Conservation (phyloP, 2,329 filamentous ascomycete genomes). For the Sporothrix mexicana region DNA sequence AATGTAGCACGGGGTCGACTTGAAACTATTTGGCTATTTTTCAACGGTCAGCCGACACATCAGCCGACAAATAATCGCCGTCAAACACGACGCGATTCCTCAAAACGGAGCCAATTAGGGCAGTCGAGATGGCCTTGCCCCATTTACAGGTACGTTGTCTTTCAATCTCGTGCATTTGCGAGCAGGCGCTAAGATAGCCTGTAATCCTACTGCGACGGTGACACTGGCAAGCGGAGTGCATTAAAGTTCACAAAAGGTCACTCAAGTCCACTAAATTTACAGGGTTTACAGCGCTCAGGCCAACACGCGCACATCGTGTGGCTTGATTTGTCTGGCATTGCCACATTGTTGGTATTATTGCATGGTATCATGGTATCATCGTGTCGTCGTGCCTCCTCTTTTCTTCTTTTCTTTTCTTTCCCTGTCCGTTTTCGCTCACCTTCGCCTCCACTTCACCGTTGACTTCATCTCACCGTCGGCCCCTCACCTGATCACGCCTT, state of each 20-base stretch:
- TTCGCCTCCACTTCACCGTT: conserved; percentile 1
- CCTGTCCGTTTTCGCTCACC: not conserved
- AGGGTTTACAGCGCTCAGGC: not conserved
- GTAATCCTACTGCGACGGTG: conserved; percentile 2
- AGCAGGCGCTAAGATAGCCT: not conserved
- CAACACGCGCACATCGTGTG: not conserved
- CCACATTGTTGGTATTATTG: not conserved
- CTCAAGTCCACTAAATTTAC: conserved; percentile 1
- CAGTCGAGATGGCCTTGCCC: not conserved
- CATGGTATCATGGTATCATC: not conserved
- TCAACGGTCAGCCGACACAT: no score
- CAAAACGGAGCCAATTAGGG: conserved; percentile 10
- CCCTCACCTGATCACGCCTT: conserved; percentile 2
- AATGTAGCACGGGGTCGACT: no score
- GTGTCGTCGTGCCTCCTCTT: not conserved
- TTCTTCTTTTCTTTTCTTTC: not conserved
- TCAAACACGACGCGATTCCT: not conserved
- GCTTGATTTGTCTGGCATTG: not conserved
- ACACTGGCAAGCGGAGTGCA: not conserved
- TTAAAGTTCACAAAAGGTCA: not conserved
- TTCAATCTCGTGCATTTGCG: no score
- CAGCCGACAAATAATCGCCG: no score
- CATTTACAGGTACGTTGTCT: not conserved
- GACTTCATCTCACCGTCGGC: not conserved
- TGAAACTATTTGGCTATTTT: no score